Conservation (phyloP, 169 alveolate species). For the Cryptosporidium andersoni region DNA sequence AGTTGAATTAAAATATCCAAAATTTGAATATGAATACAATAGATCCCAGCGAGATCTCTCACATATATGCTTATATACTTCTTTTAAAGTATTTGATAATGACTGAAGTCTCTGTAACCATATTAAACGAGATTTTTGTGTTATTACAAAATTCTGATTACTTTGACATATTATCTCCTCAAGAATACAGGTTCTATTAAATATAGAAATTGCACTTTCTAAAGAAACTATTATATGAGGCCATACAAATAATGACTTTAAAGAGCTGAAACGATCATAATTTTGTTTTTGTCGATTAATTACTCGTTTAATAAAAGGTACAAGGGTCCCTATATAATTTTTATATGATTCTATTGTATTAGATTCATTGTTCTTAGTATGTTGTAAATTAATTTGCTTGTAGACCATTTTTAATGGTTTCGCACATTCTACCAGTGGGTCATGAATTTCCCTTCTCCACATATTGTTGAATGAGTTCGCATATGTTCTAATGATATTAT, state of each 20-base stretch:
- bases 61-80: constrained; percentile 18
- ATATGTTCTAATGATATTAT: neutral
- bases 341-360: neutral
- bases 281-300: constrained; percentile 3
- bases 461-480: neutral
- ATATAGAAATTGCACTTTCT: constrained; percentile 47
- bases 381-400: neutral
- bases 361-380: neutral
- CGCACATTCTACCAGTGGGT: constrained; percentile 51
- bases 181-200: constrained; percentile 10
- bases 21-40: constrained; percentile 9
- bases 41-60: constrained; percentile 57
- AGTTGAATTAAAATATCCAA: constrained; percentile 32
- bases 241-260: constrained; percentile 46
- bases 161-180: too few relatives aligned
- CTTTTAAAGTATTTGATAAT: constrained; percentile 11
- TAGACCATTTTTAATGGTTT: constrained; percentile 18
- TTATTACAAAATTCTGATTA: too few relatives aligned
- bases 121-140: too few relatives aligned
- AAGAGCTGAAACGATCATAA: constrained; percentile 9
- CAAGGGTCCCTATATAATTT: constrained; percentile 11
- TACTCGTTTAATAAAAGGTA: too few relatives aligned
- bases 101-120: neutral
- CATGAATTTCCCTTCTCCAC: neutral
- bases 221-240: constrained; percentile 53